Percentiles rank a stretch among this genome's conserved stretches.
Conservation (phyloP, 2,329 filamentous ascomycete species). For the Fusarium sororula region DNA sequence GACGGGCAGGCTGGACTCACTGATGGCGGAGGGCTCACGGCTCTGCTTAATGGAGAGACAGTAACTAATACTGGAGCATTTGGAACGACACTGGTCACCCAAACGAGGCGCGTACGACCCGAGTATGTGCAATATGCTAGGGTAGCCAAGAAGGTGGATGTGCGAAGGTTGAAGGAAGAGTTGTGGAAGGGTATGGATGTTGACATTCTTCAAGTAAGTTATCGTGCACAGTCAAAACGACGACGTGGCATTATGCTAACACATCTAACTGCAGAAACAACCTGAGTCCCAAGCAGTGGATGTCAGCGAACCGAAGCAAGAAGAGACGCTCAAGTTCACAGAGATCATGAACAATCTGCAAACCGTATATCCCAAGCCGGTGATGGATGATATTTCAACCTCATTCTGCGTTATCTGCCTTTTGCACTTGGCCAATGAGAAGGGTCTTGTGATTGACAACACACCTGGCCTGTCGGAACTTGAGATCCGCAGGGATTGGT, state of each 20-base stretch:
- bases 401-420: slow-evolving; percentile 93
- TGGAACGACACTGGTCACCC: slow-evolving; percentile 73
- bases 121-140: slow-evolving; percentile 77
- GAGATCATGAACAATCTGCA: slow-evolving; percentile 90
- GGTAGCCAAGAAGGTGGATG: slow-evolving; percentile 76
- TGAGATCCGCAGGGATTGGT: slow-evolving; percentile 69
- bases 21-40: slow-evolving; percentile 59
- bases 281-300: slow-evolving; percentile 27
- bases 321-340: slow-evolving; percentile 81
- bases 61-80: slow-evolving; percentile 62
- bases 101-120: slow-evolving; percentile 68
- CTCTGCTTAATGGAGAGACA: slow-evolving; percentile 61
- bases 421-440: slow-evolving; percentile 91
- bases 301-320: slow-evolving; percentile 46
- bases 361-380: slow-evolving; percentile 82
- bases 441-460: slow-evolving; percentile 81
- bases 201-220: slow-evolving; percentile 60
- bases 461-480: slow-evolving; percentile 67
- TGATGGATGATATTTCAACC: slow-evolving; percentile 94
- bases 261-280: slow-evolving; percentile 27
- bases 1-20: slow-evolving; percentile 60
- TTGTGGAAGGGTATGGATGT: slow-evolving; percentile 74
- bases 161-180: slow-evolving; percentile 74
- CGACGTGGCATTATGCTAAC: slow-evolving; percentile 16
- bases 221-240: not conserved